Percentiles rank a stretch among this genome's conserved stretches.
Evolutionary conservation across 345 rosid genomes (phyloP).

Genomic region (Nasturtium officinale): DNA sequence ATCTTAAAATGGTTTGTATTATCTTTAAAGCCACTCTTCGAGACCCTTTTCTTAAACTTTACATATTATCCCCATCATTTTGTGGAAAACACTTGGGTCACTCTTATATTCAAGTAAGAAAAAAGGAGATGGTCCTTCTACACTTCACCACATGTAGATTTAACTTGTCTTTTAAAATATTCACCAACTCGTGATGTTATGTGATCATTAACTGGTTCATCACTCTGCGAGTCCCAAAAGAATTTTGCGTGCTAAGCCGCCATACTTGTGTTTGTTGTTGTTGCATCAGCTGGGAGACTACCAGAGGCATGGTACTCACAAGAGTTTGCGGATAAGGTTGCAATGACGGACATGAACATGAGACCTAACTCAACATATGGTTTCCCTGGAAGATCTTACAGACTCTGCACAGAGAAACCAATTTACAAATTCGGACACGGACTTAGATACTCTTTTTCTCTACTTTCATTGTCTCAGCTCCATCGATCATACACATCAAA

Average conservation of each 20-base stretch:
- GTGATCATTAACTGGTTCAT: slow-evolving; percentile 15
- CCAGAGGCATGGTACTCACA: slow-evolving; percentile 59
- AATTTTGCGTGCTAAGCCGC: slow-evolving; percentile 37
- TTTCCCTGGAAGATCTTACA: slow-evolving; percentile 63
- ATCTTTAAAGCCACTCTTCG: slow-evolving; percentile 37
- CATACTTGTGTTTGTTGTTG: too few relatives aligned
- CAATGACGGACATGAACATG: slow-evolving; percentile 61
- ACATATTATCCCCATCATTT: slow-evolving; percentile 31
- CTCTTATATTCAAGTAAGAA: slow-evolving; percentile 21
- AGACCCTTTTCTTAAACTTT: slow-evolving; percentile 32
- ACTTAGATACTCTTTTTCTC: slow-evolving; percentile 53
- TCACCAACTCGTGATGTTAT: slow-evolving; percentile 8
- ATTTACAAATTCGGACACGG: slow-evolving; percentile 62
- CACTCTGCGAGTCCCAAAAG: slow-evolving; percentile 40
- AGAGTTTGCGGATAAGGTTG: slow-evolving; percentile 43
- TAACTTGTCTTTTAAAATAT: slow-evolving; percentile 15
- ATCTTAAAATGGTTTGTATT: slow-evolving; percentile 32
- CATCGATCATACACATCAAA: slow-evolving; percentile 38
- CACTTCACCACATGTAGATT: slow-evolving; percentile 17
- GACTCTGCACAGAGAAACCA: slow-evolving; percentile 56
- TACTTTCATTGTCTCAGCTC: slow-evolving; percentile 37
- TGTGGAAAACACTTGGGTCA: slow-evolving; percentile 38
- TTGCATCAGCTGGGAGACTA: not conserved
- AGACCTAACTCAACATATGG: slow-evolving; percentile 49
- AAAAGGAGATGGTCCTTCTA: slow-evolving; percentile 28